phyloP scores from a whole-genome alignment of 2,329 filamentous ascomycete species.

The Neopestalotiopsis sp. region DNA sequence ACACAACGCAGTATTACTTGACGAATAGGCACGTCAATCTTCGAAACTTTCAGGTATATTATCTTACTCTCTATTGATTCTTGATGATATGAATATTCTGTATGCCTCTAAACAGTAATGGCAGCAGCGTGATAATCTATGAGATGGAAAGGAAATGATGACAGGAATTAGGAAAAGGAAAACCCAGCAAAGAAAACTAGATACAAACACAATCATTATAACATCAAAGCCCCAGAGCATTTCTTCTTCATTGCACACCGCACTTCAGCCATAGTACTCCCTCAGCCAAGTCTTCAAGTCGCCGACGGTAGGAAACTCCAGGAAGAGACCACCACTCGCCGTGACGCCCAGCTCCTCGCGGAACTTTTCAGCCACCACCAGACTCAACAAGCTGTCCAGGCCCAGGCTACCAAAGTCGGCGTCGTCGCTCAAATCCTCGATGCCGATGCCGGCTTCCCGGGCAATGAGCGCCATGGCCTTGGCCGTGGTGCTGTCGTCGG shows the following conservation, averaged over 20 bases:
- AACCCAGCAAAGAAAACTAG: background rate
- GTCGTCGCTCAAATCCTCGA: constrained; percentile 47
- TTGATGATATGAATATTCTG: too few relatives aligned
- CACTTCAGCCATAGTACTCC: constrained; percentile 29
- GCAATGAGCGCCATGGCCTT: constrained; percentile 48
- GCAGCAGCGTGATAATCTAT: too few relatives aligned
- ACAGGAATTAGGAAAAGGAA: background rate
- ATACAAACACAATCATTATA: background rate
- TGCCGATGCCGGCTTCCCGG: constrained; percentile 60
- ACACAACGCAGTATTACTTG: too few relatives aligned
- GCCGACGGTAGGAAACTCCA: constrained; percentile 40
- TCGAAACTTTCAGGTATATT: too few relatives aligned
- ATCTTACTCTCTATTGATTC: too few relatives aligned
- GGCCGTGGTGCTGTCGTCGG: constrained; percentile 28
- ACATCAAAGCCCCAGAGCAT: background rate
- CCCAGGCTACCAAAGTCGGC: constrained; percentile 40
- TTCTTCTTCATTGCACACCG: background rate
- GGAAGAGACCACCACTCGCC: constrained; percentile 35
- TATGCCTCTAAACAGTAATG: too few relatives aligned
- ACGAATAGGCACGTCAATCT: too few relatives aligned
- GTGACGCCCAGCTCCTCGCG: constrained; percentile 35
- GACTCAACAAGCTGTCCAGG: constrained; percentile 42
- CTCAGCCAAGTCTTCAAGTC: constrained; percentile 35
- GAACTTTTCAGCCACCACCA: constrained; percentile 40
- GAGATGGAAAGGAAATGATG: background rate